These are phyloP conservation scores for Trametes cingulata DNA, from an alignment of 768 basidiomycete genomes.

Conservation along the genomic window DNA sequence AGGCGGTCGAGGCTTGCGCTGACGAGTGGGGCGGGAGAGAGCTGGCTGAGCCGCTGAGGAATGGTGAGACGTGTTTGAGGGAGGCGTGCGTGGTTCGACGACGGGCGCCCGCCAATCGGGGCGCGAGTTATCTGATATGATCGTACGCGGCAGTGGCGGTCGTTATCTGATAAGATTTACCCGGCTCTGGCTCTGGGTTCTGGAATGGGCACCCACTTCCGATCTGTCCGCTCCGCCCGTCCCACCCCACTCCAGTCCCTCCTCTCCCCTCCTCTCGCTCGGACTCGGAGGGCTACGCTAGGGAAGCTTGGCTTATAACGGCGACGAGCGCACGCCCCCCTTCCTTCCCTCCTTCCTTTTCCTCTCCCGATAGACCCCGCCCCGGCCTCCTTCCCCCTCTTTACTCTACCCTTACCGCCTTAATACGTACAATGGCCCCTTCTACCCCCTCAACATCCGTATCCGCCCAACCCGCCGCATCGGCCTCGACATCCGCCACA, in stretches of 20 bases:
- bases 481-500: too few relatives aligned
- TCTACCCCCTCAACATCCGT: not conserved
- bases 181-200: too few relatives aligned
- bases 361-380: conserved; percentile 5
- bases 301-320: conserved; percentile 13
- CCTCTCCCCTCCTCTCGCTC: not conserved
- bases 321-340: too few relatives aligned
- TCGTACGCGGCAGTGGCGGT: not conserved
- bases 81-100: not conserved
- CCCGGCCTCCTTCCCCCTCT: conserved; percentile 10
- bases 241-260: conserved; percentile 3
- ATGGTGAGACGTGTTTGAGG: not conserved
- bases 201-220: too few relatives aligned
- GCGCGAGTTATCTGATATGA: conserved; percentile 18
- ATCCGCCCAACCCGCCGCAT: not conserved
- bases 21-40: too few relatives aligned
- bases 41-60: too few relatives aligned
- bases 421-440: conserved; percentile 19
- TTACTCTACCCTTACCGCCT: conserved; percentile 21
- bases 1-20: not conserved
- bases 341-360: conserved; percentile 16
- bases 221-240: not conserved
- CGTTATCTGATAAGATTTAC: conserved; percentile 20
- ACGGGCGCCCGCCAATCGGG: conserved; percentile 5
- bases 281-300: not conserved